Base-by-base conservation (phyloP, 2,329 filamentous ascomycete genomes). In the Fusarium scirpi region DNA sequence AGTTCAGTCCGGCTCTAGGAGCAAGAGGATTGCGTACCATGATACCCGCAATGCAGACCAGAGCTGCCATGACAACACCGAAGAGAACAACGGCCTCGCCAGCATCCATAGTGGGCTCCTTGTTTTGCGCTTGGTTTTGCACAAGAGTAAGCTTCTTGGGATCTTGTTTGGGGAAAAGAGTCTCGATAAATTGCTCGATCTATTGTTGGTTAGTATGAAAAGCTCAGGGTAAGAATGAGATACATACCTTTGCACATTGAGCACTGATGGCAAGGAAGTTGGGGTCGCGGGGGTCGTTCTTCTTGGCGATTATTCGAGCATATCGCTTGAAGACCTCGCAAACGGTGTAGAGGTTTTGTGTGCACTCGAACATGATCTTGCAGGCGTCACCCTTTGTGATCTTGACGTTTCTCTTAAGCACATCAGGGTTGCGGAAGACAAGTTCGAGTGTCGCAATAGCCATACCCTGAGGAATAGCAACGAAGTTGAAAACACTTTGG, bases 401-500 rank as follows among this genome's bases (percentile, higher is more conserved):
- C 84, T 99, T 99, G 83, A 99, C 85, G 77, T 98, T 96, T 70
- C 87, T 90, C 78, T 95, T 82, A 78, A 97, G 97, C 62, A 99
- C 90, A 65, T 86, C 86, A 24, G 93, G 92, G 81, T 99, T 99
- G 76, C 92, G 91, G 89, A 98, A 99, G 75, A 95, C 92, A 20
- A 94, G 85, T 74, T 98, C 94, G 44, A 98, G 84, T 1, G 95
- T 98, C 11, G 96, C 95, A 79, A 99, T 98, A 56, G 95, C 96
- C 96, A 99, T 99, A 70, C 90, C 86, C 81, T 99, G 96, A 4
- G 96, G 96, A 70, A 99, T 99, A 60, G 95, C 95, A 49, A 94
- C 94, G 80, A 99, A 99, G 86, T 99, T 99, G 89, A 99, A 99
- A 27, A 97, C 94, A 78, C 94, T 97, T 84, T 99, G 96, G 78